A percentile compares a stretch with the other conserved stretches of the same genome.
These are phyloP conservation scores for Rhynchosporium agropyri DNA, from an alignment of 2,329 filamentous ascomycete species.

Conservation along the genomic window DNA sequence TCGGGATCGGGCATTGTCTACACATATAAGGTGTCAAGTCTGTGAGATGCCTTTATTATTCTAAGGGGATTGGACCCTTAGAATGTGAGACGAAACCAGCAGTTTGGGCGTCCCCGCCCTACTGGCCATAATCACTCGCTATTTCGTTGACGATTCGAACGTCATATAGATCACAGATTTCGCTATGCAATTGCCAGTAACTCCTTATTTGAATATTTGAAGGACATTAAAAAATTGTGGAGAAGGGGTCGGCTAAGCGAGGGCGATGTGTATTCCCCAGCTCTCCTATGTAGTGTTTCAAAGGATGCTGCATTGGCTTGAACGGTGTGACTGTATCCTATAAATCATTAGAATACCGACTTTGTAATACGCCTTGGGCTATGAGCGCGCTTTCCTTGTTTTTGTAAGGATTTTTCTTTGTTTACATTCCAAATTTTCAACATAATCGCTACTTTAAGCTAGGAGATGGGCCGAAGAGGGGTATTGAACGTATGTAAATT, in stretches of 20 bases:
- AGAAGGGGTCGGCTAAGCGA: neutral
- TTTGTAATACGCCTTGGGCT: too few species aligned
- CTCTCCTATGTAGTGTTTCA: neutral
- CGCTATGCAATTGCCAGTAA: neutral
- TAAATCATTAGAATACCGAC: too few species aligned
- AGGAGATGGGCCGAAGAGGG: neutral
- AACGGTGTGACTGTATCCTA: too few species aligned
- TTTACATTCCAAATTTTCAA: neutral
- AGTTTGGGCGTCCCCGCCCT: neutral
- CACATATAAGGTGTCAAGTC: constrained; percentile 1
- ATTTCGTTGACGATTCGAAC: neutral
- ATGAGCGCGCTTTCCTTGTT: too few species aligned
- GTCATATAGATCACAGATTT: constrained; percentile 2
- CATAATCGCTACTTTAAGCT: neutral
- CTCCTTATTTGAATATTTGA: neutral
- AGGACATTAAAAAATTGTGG: neutral
- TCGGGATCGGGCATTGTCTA: neutral
- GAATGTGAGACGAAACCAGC: neutral
- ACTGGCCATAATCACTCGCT: constrained; percentile 5
- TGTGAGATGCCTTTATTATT: neutral
- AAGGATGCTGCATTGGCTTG: neutral
- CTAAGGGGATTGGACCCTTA: neutral
- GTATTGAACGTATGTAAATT: too few species aligned
- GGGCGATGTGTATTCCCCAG: neutral
- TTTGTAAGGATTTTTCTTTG: neutral